A percentile compares a stretch with the other conserved stretches of the same genome.
These are phyloP conservation scores for Aspergillus udagawae DNA, from an alignment of 2,329 filamentous ascomycete genomes.

Conservation along the genomic window DNA sequence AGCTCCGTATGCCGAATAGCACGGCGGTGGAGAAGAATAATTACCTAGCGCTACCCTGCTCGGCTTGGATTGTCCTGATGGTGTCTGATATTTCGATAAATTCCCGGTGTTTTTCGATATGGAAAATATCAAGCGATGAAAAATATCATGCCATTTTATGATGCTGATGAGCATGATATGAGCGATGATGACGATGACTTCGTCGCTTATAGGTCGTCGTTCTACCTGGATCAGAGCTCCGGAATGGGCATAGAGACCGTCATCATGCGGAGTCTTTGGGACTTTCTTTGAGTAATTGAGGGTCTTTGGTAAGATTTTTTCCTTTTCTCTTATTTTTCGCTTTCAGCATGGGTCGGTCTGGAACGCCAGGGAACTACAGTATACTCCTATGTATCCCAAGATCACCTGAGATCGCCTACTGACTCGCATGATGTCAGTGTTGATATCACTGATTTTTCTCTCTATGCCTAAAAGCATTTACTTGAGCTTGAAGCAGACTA, in stretches of 20 bases:
- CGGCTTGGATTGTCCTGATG: neutral
- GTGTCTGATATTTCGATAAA: neutral
- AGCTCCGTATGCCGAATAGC: slow-evolving; percentile 16
- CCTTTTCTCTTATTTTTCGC: neutral
- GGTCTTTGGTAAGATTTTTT: neutral
- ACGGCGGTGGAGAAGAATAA: neutral
- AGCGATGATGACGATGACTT: neutral
- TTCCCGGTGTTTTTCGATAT: neutral
- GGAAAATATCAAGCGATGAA: neutral
- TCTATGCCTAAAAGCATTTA: neutral
- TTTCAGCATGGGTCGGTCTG: neutral
- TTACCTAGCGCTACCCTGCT: neutral
- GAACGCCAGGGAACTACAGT: neutral
- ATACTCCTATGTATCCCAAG: neutral
- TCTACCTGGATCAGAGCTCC: neutral
- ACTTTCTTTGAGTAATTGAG: neutral
- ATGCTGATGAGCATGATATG: neutral
- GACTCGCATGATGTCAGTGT: neutral
- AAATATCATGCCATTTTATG: neutral
- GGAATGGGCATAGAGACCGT: neutral
- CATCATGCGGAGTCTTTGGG: neutral
- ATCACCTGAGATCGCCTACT: neutral
- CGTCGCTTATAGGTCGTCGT: neutral
- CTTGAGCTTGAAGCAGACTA: neutral
- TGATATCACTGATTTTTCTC: neutral